phyloP scores from a whole-genome alignment of 2,329 filamentous ascomycete species.

The Penicillium fuscoglaucum region DNA sequence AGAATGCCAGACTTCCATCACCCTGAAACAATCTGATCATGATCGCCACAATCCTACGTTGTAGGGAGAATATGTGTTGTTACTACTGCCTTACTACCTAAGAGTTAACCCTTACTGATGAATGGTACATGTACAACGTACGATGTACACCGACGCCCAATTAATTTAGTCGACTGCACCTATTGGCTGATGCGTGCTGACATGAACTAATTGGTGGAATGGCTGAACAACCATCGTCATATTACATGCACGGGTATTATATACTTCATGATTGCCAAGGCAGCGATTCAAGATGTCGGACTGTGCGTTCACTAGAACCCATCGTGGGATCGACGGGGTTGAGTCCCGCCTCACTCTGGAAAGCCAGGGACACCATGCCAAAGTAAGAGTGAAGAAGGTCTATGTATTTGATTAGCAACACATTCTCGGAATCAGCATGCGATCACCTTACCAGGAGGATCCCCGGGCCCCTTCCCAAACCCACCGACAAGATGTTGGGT shows the following conservation, averaged over 20 bases:
- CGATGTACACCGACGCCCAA: slow-evolving; percentile 3
- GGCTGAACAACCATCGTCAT: slow-evolving; percentile 5
- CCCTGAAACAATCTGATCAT: not conserved
- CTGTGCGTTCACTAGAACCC: slow-evolving; percentile 64
- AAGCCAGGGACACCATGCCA: slow-evolving; percentile 75
- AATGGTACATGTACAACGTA: slow-evolving; percentile 1
- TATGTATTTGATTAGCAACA: slow-evolving; percentile 25
- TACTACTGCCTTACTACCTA: slow-evolving; percentile 2
- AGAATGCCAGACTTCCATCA: not conserved
- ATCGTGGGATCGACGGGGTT: slow-evolving; percentile 72
- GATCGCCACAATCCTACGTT: not conserved
- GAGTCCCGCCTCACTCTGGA: slow-evolving; percentile 69
- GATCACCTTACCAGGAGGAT: slow-evolving; percentile 60
- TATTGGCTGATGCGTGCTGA: slow-evolving; percentile 7
- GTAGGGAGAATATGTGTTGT: not conserved
- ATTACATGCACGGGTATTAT: slow-evolving; percentile 9
- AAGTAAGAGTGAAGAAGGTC: slow-evolving; percentile 88
- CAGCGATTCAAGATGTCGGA: slow-evolving; percentile 43
- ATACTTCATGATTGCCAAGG: slow-evolving; percentile 33
- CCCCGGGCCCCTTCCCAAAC: slow-evolving; percentile 71
- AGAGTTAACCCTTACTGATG: not conserved
- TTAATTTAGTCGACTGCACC: slow-evolving; percentile 7
- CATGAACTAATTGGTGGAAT: slow-evolving; percentile 15
- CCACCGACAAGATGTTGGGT: slow-evolving; percentile 85
- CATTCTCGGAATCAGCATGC: not conserved